A percentile compares a stretch with the other conserved stretches of the same genome.
Conservation (phyloP, 2,329 filamentous ascomycete genomes). For the Aspergillus texensis region DNA sequence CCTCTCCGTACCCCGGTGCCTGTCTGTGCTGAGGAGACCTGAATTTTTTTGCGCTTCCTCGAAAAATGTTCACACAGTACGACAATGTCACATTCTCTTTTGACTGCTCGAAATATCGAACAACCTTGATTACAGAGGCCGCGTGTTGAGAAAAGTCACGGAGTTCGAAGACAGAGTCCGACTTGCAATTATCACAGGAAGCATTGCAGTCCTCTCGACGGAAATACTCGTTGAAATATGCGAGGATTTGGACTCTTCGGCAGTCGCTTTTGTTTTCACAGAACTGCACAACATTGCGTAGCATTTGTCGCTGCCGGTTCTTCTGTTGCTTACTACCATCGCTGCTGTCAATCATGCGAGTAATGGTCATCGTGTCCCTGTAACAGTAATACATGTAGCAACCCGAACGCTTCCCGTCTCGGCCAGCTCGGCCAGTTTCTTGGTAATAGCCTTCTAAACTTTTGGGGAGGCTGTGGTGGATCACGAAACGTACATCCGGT, state of each 20-base stretch:
- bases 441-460: constrained; percentile 98
- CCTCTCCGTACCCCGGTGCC: constrained; percentile 66
- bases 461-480: constrained; percentile 91
- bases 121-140: constrained; percentile 68
- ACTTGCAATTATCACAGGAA: constrained; percentile 87
- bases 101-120: constrained; percentile 54
- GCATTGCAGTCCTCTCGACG: constrained; percentile 68
- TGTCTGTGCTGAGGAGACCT: constrained; percentile 55
- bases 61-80: constrained; percentile 82
- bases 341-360: constrained; percentile 79
- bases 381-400: constrained; percentile 92
- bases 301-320: constrained; percentile 79
- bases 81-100: constrained; percentile 67
- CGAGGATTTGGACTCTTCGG: constrained; percentile 80
- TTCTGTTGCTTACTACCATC: constrained; percentile 79
- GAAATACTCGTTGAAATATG: constrained; percentile 93
- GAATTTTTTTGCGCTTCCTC: constrained; percentile 67
- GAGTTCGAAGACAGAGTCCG: constrained; percentile 68
- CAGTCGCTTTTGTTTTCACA: constrained; percentile 90
- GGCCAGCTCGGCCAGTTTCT: constrained; percentile 90
- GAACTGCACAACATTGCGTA: constrained; percentile 80
- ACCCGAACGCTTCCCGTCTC: constrained; percentile 82
- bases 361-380: constrained; percentile 71
- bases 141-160: constrained; percentile 79
- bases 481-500: constrained; percentile 91